Evolutionary conservation across 306 rosid species (phyloP).

Genomic region (Corylus americana): DNA sequence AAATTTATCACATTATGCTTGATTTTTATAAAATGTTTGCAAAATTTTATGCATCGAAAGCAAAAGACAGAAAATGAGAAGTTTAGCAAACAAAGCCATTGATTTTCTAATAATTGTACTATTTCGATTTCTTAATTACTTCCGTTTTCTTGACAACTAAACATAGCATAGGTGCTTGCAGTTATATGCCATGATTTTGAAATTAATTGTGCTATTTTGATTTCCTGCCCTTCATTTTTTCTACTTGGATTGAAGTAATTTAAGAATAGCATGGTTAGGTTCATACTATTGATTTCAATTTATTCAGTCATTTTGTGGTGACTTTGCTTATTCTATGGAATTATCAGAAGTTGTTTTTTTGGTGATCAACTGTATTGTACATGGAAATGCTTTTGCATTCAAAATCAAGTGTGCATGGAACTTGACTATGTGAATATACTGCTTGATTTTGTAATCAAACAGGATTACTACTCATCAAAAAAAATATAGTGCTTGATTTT

Average conservation of each 20-base stretch:
- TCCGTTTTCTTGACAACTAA: no score
- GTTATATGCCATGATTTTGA: not conserved
- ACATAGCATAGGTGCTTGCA: no score
- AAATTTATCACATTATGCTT: no score
- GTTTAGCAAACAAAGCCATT: no score
- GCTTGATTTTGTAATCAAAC: no score
- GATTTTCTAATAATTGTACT: no score
- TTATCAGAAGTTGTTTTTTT: not conserved
- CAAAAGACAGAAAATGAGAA: no score
- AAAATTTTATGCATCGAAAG: not conserved
- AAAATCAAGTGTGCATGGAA: not conserved
- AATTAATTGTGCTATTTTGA: not conserved
- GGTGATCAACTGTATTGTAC: not conserved
- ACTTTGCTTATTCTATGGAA: not conserved
- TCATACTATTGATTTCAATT: not conserved
- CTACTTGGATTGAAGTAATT: no score
- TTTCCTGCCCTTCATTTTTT: no score
- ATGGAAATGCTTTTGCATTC: not conserved
- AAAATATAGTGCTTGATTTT: not conserved
- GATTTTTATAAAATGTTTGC: no score
- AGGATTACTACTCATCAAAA: no score
- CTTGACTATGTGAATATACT: not conserved
- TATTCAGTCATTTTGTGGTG: not conserved
- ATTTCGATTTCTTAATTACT: no score
- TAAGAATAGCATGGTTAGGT: not conserved